Percentiles rank a stretch among this genome's conserved stretches.
These are phyloP conservation scores for Bryopsis sp. DNA, from an alignment of 139 green algal species.

Conservation along the genomic window DNA sequence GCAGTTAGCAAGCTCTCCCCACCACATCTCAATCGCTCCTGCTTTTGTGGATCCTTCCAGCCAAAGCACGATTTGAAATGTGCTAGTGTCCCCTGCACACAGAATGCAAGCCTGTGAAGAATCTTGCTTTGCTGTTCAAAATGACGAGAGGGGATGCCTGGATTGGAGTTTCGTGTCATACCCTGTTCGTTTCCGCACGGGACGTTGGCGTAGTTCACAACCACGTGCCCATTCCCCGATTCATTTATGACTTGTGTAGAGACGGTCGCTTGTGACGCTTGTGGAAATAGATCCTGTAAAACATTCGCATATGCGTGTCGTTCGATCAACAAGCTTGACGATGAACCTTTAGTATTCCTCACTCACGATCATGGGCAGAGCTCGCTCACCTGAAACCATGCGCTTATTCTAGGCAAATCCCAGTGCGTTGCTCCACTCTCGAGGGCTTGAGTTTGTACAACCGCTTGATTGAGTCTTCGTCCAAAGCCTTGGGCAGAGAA, in stretches of 20 bases:
- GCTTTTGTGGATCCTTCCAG: slow-evolving; percentile 2
- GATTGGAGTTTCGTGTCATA: background rate
- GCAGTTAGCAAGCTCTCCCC: background rate
- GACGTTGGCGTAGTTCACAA: background rate
- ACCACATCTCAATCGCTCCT: background rate
- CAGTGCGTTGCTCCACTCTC: slow-evolving; percentile 10
- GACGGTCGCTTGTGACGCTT: background rate
- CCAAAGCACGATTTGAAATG: slow-evolving; percentile 10
- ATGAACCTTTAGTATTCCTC: too few relatives aligned
- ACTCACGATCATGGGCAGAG: background rate
- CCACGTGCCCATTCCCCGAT: background rate
- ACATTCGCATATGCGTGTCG: background rate
- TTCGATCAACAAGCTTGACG: too few relatives aligned
- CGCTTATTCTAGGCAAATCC: slow-evolving; percentile 4
- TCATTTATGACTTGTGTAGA: background rate
- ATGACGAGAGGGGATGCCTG: background rate
- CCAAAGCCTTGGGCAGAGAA: background rate
- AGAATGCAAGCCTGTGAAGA: too few relatives aligned
- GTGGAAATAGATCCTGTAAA: slow-evolving; percentile 12
- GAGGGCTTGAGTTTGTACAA: too few relatives aligned
- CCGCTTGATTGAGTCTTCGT: background rate
- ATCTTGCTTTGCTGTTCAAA: too few relatives aligned
- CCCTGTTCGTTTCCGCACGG: background rate
- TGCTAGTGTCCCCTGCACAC: background rate
- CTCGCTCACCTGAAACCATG: slow-evolving; percentile 9